A percentile compares a stretch with the other conserved stretches of the same genome.
phyloP scores from a whole-genome alignment of 1,284 basidiomycete genomes.

The Papiliotrema nemorosa region DNA sequence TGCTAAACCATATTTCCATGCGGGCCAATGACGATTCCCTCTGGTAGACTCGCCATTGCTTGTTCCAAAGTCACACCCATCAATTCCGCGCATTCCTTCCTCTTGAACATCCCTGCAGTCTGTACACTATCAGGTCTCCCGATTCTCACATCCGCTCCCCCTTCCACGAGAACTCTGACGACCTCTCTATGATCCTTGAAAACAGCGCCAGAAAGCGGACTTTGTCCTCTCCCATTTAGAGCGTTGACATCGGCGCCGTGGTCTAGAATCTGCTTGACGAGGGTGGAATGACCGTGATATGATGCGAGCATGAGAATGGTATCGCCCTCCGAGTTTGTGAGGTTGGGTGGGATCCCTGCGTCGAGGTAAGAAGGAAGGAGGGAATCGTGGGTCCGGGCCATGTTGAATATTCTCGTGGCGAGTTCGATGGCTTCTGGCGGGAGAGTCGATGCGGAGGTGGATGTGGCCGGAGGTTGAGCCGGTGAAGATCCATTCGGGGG shows the following conservation, averaged over 20 bases:
- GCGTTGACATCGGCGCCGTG: slow-evolving; percentile 66
- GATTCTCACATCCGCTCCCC: slow-evolving; percentile 64
- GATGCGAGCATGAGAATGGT: slow-evolving; percentile 77
- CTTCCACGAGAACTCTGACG: slow-evolving; percentile 59
- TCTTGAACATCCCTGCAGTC: slow-evolving; percentile 49
- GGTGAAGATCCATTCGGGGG: background rate
- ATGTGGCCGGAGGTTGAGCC: background rate
- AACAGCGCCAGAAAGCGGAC: slow-evolving; percentile 75
- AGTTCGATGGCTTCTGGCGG: slow-evolving; percentile 60
- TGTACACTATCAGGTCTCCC: slow-evolving; percentile 72
- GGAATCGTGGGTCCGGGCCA: slow-evolving; percentile 62
- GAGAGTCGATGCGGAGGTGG: slow-evolving; percentile 5
- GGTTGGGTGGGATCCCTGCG: slow-evolving; percentile 69
- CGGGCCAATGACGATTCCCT: slow-evolving; percentile 6
- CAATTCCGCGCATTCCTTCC: slow-evolving; percentile 7
- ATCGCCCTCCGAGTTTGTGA: slow-evolving; percentile 74
- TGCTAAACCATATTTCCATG: slow-evolving; percentile 5
- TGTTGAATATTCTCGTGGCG: slow-evolving; percentile 70
- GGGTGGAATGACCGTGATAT: slow-evolving; percentile 66
- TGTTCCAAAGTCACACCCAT: slow-evolving; percentile 6
- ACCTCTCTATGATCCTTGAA: slow-evolving; percentile 69
- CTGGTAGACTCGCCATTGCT: slow-evolving; percentile 3
- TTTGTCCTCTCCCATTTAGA: slow-evolving; percentile 71
- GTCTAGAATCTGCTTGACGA: slow-evolving; percentile 57
- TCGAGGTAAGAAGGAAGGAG: slow-evolving; percentile 61